Evolutionary conservation across 768 basidiomycete species (phyloP).

Genomic region (Zangia roseola): DNA sequence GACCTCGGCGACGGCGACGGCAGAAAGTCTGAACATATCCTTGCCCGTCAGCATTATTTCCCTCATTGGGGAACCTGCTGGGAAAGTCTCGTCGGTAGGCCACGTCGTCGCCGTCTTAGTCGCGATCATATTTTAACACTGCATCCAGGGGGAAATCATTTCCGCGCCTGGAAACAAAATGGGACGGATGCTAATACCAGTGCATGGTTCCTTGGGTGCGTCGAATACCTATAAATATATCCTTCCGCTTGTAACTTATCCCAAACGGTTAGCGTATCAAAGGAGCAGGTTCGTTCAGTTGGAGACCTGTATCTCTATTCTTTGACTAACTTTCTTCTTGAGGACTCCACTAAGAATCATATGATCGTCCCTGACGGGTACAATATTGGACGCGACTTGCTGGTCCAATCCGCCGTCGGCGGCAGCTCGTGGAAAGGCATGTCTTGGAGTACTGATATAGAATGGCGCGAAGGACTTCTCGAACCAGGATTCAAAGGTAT

Average conservation of each 20-base stretch:
- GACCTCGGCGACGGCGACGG: constrained; percentile 83
- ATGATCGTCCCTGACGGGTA: constrained; percentile 78
- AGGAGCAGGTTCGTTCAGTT: constrained; percentile 52
- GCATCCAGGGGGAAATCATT: constrained; percentile 76
- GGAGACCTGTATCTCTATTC: neutral
- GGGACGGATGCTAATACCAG: constrained; percentile 67
- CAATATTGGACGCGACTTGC: constrained; percentile 76
- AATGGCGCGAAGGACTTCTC: constrained; percentile 71
- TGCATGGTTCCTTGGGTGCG: constrained; percentile 85
- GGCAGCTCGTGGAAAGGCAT: constrained; percentile 62
- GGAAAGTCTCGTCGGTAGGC: constrained; percentile 71
- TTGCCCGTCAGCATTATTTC: constrained; percentile 76
- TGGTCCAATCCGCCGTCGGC: constrained; percentile 63
- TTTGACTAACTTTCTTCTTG: constrained; percentile 2
- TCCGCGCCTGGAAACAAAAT: constrained; percentile 87
- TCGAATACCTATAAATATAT: constrained; percentile 7
- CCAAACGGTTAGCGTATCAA: constrained; percentile 55
- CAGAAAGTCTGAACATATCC: constrained; percentile 62
- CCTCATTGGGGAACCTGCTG: constrained; percentile 85
- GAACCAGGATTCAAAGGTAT: constrained; percentile 66
- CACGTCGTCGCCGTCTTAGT: neutral
- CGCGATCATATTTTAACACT: neutral
- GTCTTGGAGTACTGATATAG: constrained; percentile 76
- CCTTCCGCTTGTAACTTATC: neutral
- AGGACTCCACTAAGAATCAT: constrained; percentile 64